Evolutionary conservation across 2,329 filamentous ascomycete species (phyloP), one percentile per base, ranked within the genome.

Genomic region (Fusarium ramigenum): DNA sequence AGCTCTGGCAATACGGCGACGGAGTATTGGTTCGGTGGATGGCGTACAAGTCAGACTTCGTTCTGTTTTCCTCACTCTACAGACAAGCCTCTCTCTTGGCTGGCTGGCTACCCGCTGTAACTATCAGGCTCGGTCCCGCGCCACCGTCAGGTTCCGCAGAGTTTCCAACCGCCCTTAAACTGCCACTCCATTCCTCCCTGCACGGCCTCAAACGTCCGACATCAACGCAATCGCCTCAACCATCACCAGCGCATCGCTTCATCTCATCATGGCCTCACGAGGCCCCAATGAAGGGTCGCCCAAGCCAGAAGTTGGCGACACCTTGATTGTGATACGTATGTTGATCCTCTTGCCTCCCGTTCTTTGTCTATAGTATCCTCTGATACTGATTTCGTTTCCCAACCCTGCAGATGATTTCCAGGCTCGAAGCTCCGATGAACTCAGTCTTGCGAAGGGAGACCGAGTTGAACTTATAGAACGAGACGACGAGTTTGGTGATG

Each of bases 381-480:
- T 63, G 49, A 53, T 50, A 56, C 63, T 68, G 32, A 74, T 72
- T 42, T 69, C 68, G 23, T 68, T 60, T 69, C 49, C 46, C 43
- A 37, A 47, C 47, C 44, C 44, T 63, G 49, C 66, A 97, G 94
- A 99, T 84, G 95, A 98, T 83, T 98, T 99, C 82, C 87, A 91
- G 76, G 95, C 96, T 65, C 91, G 96, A 75, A 97, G 95, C 82
- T 93, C 93, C 65, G 96, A 99, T 84, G 96, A 99, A 86, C 87
- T 99, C 79, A 97, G 91, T 77, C 87, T 99, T 74, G 87, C 90
- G 62, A 97, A 97, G 79, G 95, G 93, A 77, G 93, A 96, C 78
- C 90, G 93, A 72, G 92, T 97, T 70, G 92, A 96, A 84, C 85
- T 97, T 71, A 90, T 96, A 73, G 93, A 96, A 83, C 89, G 93